Evolutionary conservation across 768 basidiomycete species (phyloP).

Genomic region (Mycena polygramma): DNA sequence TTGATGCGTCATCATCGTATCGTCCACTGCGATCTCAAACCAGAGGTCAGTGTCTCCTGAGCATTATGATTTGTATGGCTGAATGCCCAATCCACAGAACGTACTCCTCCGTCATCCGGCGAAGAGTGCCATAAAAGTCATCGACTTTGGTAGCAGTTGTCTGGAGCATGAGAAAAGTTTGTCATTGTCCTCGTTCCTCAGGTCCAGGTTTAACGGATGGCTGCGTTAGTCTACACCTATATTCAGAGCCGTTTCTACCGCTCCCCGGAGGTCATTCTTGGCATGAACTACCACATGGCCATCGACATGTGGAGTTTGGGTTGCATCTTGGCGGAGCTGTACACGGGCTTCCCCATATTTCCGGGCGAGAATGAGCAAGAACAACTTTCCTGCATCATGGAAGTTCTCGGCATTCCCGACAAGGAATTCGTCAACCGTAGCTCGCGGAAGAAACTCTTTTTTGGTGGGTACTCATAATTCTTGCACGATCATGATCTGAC

Average conservation of each 20-base stretch:
- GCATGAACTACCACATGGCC: slow-evolving; percentile 99
- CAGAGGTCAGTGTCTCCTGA: slow-evolving; percentile 75
- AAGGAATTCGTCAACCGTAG: slow-evolving; percentile 95
- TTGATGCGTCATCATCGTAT: slow-evolving; percentile 98
- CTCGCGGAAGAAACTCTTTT: slow-evolving; percentile 94
- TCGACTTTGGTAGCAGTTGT: slow-evolving; percentile 99
- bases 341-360: slow-evolving; percentile 98
- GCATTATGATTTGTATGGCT: slow-evolving; percentile 12
- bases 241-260: slow-evolving; percentile 99
- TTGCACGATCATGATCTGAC: slow-evolving; percentile 27
- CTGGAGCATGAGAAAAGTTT: slow-evolving; percentile 98
- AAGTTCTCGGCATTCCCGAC: slow-evolving; percentile 95
- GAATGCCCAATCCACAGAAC: slow-evolving; percentile 68
- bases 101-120: slow-evolving; percentile 94
- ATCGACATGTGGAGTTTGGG: slow-evolving; percentile 99
- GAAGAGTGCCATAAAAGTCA: slow-evolving; percentile 97
- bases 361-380: slow-evolving; percentile 99
- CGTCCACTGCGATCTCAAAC: slow-evolving; percentile 98
- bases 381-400: slow-evolving; percentile 99
- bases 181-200: slow-evolving; percentile 42
- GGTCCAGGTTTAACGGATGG: slow-evolving; percentile 15
- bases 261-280: slow-evolving; percentile 99
- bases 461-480: slow-evolving; percentile 70
- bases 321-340: slow-evolving; percentile 96
- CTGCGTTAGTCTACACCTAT: slow-evolving; percentile 91